phyloP scores from a whole-genome alignment of 2,329 filamentous ascomycete species.

The Fusarium dlaminii region DNA sequence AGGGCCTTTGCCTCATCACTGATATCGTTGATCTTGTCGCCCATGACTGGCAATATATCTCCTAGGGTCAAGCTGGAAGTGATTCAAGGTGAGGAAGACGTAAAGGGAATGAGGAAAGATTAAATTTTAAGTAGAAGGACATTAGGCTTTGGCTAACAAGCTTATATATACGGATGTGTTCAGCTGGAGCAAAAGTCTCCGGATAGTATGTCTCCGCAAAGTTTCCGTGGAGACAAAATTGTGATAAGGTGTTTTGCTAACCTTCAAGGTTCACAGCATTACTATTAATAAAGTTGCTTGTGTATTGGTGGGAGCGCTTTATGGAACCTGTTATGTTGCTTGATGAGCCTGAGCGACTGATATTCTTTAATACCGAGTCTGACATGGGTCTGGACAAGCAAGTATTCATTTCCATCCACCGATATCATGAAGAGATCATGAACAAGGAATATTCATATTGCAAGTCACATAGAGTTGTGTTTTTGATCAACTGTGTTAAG shows the following conservation, averaged over 20 bases:
- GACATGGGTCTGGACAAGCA: not conserved
- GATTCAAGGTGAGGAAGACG: rapidly evolving
- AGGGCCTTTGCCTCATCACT: not conserved
- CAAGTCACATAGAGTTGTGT: rapidly evolving
- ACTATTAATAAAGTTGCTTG: no score
- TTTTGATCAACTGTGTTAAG: not conserved
- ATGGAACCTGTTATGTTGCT: not conserved
- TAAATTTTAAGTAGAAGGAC: rapidly evolving
- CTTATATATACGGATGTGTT: not conserved
- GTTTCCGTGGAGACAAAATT: not conserved
- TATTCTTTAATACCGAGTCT: not conserved
- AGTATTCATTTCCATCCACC: not conserved
- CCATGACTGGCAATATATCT: not conserved
- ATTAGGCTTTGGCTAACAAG: rapidly evolving
- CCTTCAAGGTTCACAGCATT: not conserved
- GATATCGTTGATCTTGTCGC: not conserved
- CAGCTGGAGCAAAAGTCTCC: not conserved
- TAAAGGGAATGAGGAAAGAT: rapidly evolving
- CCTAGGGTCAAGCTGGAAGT: rapidly evolving
- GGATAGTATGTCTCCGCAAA: not conserved
- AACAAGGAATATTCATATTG: rapidly evolving
- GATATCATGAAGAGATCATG: not conserved
- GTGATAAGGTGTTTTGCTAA: rapidly evolving
- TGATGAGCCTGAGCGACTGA: not conserved
- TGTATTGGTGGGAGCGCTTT: no score